Percentiles rank a stretch among this genome's conserved stretches.
Conservation (phyloP, 116 monocot genomes). For the Cymodocea nodosa region DNA sequence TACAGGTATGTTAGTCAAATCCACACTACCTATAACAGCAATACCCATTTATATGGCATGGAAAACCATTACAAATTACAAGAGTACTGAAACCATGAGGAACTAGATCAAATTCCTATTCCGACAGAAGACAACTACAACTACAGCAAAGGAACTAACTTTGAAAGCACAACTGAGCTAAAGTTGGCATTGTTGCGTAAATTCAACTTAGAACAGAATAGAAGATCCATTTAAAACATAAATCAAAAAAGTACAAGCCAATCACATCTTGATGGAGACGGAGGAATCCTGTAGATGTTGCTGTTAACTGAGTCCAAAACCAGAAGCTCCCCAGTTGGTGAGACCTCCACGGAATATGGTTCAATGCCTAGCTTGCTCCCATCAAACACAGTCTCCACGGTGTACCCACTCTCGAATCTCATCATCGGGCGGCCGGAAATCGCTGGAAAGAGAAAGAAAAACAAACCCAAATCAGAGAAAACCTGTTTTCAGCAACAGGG, state of each 20-base stretch:
- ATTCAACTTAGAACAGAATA: not conserved
- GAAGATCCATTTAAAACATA: not conserved
- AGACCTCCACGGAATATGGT: constrained; percentile 67
- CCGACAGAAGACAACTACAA: too few relatives aligned
- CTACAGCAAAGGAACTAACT: too few relatives aligned
- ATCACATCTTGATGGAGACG: constrained; percentile 85
- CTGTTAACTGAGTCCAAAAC: constrained; percentile 87
- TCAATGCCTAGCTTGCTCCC: constrained; percentile 99
- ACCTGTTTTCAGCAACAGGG: not conserved
- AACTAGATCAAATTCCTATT: too few relatives aligned
- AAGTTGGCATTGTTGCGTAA: not conserved
- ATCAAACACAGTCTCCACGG: constrained; percentile 94
- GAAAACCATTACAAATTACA: too few relatives aligned
- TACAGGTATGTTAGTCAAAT: too few relatives aligned
- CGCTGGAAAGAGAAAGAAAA: constrained; percentile 12
- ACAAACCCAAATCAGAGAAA: not conserved
- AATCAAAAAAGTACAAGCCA: not conserved
- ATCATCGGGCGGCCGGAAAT: constrained; percentile 46
- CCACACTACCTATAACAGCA: too few relatives aligned
- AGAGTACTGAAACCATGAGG: too few relatives aligned
- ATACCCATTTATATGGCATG: too few relatives aligned
- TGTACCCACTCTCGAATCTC: constrained; percentile 94
- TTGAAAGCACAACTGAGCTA: too few relatives aligned
- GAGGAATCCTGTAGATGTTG: constrained; percentile 72
- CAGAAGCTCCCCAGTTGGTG: constrained; percentile 66